Percentiles rank a stretch among this genome's conserved stretches.
phyloP scores from a whole-genome alignment of 768 basidiomycete species.

The Pluteus cervinus region DNA sequence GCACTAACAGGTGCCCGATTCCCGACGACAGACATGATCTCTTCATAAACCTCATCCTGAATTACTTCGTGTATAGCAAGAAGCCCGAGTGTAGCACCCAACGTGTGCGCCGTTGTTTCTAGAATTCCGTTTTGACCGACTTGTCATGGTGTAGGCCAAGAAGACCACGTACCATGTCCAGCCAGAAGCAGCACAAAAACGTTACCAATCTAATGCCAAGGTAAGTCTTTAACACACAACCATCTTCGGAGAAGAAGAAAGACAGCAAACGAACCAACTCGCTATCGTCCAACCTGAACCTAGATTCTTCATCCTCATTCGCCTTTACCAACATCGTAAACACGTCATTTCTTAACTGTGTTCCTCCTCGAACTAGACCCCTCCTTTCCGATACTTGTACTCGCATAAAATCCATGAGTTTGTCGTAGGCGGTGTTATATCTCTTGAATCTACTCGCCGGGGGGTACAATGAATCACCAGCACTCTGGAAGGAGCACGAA shows the following conservation, averaged over 20 bases:
- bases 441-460: constrained; percentile 1
- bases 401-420: constrained; percentile 2
- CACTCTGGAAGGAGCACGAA: neutral
- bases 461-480: too few relatives aligned
- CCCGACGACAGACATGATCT: constrained; percentile 35
- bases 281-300: constrained; percentile 31
- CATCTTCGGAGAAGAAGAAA: neutral
- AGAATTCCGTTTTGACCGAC: neutral
- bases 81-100: constrained; percentile 41
- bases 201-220: constrained; percentile 39
- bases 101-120: constrained; percentile 47
- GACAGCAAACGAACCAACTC: constrained; percentile 27
- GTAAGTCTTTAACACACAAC: too few relatives aligned
- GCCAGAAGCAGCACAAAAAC: constrained; percentile 48
- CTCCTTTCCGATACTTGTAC: neutral
- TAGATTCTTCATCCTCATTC: constrained; percentile 36
- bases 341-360: constrained; percentile 18
- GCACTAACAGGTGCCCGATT: constrained; percentile 24
- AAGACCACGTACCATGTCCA: constrained; percentile 40
- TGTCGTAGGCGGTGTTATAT: neutral
- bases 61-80: constrained; percentile 38
- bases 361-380: neutral
- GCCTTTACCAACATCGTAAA: constrained; percentile 41
- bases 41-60: constrained; percentile 41
- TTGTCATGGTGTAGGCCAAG: neutral